These are phyloP conservation scores for Sarcocystis neurona DNA, from an alignment of 169 alveolate genomes.

Conservation along the genomic window DNA sequence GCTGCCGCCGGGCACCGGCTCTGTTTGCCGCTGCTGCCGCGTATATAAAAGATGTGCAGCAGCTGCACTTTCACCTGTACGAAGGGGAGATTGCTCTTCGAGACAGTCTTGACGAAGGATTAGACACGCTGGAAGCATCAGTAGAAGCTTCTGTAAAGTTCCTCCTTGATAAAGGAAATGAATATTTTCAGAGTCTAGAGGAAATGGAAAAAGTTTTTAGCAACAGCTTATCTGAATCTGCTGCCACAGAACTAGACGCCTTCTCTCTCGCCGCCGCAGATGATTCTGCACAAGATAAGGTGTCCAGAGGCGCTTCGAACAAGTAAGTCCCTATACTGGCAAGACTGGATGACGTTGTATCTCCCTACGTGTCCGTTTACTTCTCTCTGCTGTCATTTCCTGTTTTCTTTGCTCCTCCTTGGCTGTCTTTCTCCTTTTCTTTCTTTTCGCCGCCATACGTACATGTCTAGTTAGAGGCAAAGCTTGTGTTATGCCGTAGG, in stretches of 20 bases:
- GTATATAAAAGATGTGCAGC: neutral
- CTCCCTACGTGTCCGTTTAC: too few relatives aligned
- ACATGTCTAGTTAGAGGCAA: too few relatives aligned
- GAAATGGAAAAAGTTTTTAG: neutral
- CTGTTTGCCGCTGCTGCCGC: neutral
- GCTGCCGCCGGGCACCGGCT: neutral
- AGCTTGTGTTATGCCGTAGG: too few relatives aligned
- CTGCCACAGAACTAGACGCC: neutral
- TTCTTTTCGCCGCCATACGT: too few relatives aligned
- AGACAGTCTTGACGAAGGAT: neutral
- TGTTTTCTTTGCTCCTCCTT: too few relatives aligned
- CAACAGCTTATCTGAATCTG: neutral
- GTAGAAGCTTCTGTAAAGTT: neutral
- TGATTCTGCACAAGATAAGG: too few relatives aligned
- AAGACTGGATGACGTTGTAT: too few relatives aligned
- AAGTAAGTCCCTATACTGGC: too few relatives aligned
- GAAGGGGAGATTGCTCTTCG: neutral
- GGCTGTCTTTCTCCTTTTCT: too few relatives aligned
- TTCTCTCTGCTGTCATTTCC: too few relatives aligned
- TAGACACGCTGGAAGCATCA: neutral
- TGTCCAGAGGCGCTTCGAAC: too few relatives aligned
- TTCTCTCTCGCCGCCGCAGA: too few relatives aligned
- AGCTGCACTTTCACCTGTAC: neutral
- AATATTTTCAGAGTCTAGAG: neutral
- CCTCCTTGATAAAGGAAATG: neutral